These are phyloP conservation scores for Tieghemostelium lacteum DNA, from an alignment of 78 protist species.

Conservation along the genomic window DNA sequence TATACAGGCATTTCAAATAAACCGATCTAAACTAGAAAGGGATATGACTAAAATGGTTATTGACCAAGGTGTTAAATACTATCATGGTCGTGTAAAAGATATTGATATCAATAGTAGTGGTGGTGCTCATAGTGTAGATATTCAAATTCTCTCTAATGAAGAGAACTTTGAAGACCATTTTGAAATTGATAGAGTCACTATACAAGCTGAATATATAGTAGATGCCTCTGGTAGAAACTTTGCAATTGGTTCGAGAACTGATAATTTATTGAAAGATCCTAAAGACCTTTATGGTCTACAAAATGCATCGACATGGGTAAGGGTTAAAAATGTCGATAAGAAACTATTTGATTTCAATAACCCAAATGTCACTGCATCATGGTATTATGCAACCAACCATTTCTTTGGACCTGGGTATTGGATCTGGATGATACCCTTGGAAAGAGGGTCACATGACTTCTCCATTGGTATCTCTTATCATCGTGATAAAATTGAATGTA, in stretches of 20 bases:
- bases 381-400: slow-evolving; percentile 32
- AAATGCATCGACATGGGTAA: slow-evolving; percentile 17
- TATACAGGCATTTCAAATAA: slow-evolving; percentile 27
- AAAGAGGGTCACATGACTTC: slow-evolving; percentile 6
- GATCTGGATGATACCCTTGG: slow-evolving; percentile 55
- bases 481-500: slow-evolving; percentile 8
- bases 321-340: slow-evolving; percentile 17
- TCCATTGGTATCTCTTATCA: slow-evolving; percentile 36
- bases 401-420: slow-evolving; percentile 39
- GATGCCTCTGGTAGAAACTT: slow-evolving; percentile 12
- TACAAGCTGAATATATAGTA: not conserved
- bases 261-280: slow-evolving; percentile 29
- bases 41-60: slow-evolving; percentile 12
- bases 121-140: not conserved
- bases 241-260: slow-evolving; percentile 1
- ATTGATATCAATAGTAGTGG: slow-evolving; percentile 4
- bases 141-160: slow-evolving; percentile 15
- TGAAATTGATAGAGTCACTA: not conserved
- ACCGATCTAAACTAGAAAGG: slow-evolving; percentile 20
- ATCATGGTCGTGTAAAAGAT: slow-evolving; percentile 42
- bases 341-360: not conserved
- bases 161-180: slow-evolving; percentile 21
- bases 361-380: not conserved
- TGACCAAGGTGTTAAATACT: slow-evolving; percentile 14
- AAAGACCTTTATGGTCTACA: slow-evolving; percentile 9